Evolutionary conservation across 139 green algal species (phyloP).

Genomic region (Raphidocelis subcapitata): DNA sequence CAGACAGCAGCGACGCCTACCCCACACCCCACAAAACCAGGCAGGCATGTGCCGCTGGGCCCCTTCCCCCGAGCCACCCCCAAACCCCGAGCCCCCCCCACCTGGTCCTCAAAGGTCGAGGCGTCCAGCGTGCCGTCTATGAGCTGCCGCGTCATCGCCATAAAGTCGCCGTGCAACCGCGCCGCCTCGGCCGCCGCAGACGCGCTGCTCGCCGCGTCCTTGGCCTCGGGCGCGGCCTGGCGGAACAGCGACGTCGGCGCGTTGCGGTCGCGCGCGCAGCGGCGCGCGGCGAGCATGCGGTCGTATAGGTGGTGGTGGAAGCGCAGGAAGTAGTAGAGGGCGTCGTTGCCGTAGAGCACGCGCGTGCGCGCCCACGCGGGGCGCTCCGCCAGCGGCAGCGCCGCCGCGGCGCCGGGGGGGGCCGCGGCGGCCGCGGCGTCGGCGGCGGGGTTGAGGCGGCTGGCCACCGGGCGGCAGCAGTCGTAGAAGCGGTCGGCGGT

Average conservation of each 20-base stretch:
- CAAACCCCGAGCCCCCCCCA: slow-evolving; percentile 27
- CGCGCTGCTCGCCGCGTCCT: not conserved
- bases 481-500: slow-evolving; percentile 25
- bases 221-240: too few relatives aligned
- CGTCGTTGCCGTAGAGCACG: slow-evolving; percentile 88
- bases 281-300: slow-evolving; percentile 56
- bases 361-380: slow-evolving; percentile 11
- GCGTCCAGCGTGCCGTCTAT: slow-evolving; percentile 56
- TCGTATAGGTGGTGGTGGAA: slow-evolving; percentile 88
- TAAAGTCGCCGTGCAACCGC: slow-evolving; percentile 45
- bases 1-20: too few relatives aligned
- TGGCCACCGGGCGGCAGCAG: slow-evolving; percentile 20
- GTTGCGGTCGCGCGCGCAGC: slow-evolving; percentile 31
- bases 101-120: slow-evolving; percentile 63
- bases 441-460: slow-evolving; percentile 2
- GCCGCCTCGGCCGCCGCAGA: slow-evolving; percentile 12
- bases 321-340: slow-evolving; percentile 91
- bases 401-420: too few relatives aligned
- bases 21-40: too few relatives aligned
- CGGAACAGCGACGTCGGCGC: too few relatives aligned
- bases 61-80: too few relatives aligned
- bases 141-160: slow-evolving; percentile 51
- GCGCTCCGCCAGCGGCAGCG: not conserved
- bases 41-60: too few relatives aligned
- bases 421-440: slow-evolving; percentile 16